Evolutionary conservation across 805 yeast genomes (phyloP).

Genomic region (Metschnikowia shivogae): DNA sequence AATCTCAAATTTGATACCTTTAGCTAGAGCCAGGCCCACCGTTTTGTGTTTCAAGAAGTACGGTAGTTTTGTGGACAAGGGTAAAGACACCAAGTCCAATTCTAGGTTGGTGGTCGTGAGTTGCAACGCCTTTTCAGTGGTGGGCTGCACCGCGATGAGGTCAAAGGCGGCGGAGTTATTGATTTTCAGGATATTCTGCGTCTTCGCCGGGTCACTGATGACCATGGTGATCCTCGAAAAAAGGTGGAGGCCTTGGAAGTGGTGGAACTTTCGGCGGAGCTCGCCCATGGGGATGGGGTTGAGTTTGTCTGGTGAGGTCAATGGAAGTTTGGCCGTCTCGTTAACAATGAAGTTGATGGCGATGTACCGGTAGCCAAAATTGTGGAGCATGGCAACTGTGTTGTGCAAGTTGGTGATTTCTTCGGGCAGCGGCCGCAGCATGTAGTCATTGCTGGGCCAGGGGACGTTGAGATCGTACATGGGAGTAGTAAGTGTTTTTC

Average conservation of each 20-base stretch:
- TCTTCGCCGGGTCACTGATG: constrained; percentile 73
- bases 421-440: constrained; percentile 33
- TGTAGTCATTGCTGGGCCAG: constrained; percentile 60
- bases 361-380: constrained; percentile 68
- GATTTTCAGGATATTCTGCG: constrained; percentile 54
- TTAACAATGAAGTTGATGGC: constrained; percentile 66
- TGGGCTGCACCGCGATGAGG: constrained; percentile 76
- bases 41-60: constrained; percentile 79
- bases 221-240: constrained; percentile 72
- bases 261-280: constrained; percentile 15
- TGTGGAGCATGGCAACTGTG: constrained; percentile 49
- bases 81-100: constrained; percentile 75
- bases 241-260: constrained; percentile 36
- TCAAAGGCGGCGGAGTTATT: constrained; percentile 52
- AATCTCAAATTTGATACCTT: constrained; percentile 81
- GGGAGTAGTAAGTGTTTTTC: background rate
- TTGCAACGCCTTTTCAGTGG: constrained; percentile 72
- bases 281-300: constrained; percentile 42
- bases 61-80: constrained; percentile 61
- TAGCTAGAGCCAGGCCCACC: constrained; percentile 73
- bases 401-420: constrained; percentile 46
- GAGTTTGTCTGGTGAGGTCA: constrained; percentile 39
- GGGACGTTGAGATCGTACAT: constrained; percentile 64
- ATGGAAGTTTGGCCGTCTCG: constrained; percentile 52
- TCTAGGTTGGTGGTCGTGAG: constrained; percentile 73